phyloP scores from a whole-genome alignment of 352 stramenopile species.

The Pythium aphanidermatum region DNA sequence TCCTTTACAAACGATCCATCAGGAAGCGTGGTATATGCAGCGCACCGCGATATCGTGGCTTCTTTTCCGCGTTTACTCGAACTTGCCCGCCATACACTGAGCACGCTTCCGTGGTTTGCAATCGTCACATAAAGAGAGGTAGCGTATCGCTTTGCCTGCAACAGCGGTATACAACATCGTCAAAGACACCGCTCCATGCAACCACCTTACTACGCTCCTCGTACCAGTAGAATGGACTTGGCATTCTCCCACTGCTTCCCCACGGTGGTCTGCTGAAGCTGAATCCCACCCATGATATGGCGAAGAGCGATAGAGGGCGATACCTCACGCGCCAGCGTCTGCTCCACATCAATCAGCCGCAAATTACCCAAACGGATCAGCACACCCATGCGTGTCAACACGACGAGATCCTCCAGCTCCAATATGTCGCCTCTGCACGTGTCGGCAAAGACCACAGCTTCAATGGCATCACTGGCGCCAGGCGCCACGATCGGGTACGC shows the following conservation, averaged over 20 bases:
- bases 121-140: slow-evolving; percentile 19
- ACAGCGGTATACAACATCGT: not conserved
- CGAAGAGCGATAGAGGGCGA: slow-evolving; percentile 12
- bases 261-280: slow-evolving; percentile 16
- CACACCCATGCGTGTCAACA: slow-evolving; percentile 17
- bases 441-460: slow-evolving; percentile 15
- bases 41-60: not conserved
- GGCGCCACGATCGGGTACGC: slow-evolving; percentile 21
- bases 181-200: not conserved
- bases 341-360: slow-evolving; percentile 13
- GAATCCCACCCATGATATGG: slow-evolving; percentile 13
- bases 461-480: slow-evolving; percentile 12
- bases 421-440: not conserved
- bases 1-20: too few relatives aligned
- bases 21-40: not conserved
- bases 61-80: slow-evolving; percentile 5
- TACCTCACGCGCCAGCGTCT: slow-evolving; percentile 8
- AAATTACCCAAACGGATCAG: slow-evolving; percentile 22
- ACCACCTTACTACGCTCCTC: not conserved
- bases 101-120: slow-evolving; percentile 15
- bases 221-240: slow-evolving; percentile 16
- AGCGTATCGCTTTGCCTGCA: slow-evolving; percentile 15
- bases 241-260: slow-evolving; percentile 4
- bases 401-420: slow-evolving; percentile 17
- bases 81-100: slow-evolving; percentile 18